Evolutionary conservation across 768 basidiomycete genomes (phyloP).

Genomic region (Brasilioporus rufonigricans): DNA sequence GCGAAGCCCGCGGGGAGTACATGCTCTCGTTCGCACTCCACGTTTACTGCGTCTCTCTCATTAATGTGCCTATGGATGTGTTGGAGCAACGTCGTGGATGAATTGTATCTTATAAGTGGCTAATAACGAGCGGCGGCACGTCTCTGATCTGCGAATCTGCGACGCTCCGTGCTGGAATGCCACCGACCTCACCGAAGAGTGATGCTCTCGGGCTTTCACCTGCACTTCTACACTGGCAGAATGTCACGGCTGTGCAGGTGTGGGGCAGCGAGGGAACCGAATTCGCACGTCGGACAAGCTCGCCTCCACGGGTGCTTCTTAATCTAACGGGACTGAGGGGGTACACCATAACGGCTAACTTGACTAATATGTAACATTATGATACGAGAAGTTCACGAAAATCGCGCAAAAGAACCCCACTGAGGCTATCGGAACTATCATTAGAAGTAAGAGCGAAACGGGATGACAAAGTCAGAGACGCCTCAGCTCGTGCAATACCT

Average conservation of each 20-base stretch:
- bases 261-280: constrained; percentile 13
- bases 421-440: neutral
- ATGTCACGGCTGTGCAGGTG: constrained; percentile 14
- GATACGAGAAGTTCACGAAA: neutral
- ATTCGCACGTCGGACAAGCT: constrained; percentile 11
- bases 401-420: neutral
- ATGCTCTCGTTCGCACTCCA: constrained; percentile 2
- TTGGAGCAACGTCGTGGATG: neutral
- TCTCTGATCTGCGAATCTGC: neutral
- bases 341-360: neutral
- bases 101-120: too few relatives aligned
- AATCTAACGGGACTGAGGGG: neutral
- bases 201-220: neutral
- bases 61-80: neutral
- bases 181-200: neutral
- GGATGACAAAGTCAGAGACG: neutral
- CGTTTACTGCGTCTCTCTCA: constrained; percentile 2
- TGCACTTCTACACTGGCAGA: neutral
- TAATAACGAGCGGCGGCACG: too few relatives aligned
- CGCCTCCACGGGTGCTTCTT: neutral
- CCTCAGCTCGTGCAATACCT: neutral
- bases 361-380: constrained; percentile 1
- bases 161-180: neutral
- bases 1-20: constrained; percentile 18
- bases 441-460: constrained; percentile 5